Conservation (phyloP, 2,329 filamentous ascomycete genomes). For the Sarocladiaceae sp. region DNA sequence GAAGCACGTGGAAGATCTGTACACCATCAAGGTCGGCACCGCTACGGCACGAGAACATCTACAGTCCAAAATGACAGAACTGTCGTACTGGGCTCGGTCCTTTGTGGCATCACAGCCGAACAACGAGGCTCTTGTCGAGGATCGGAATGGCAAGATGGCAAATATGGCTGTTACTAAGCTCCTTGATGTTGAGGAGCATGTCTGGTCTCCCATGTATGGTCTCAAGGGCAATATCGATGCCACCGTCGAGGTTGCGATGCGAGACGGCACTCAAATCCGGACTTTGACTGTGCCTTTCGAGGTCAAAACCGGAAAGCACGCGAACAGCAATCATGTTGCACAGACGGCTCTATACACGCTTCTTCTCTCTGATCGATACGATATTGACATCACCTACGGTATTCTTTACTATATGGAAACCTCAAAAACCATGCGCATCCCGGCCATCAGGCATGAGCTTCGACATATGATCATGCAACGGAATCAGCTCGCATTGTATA, state of each 20-base stretch:
- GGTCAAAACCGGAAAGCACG: slow-evolving; percentile 87
- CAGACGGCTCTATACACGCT: slow-evolving; percentile 95
- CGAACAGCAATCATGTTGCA: slow-evolving; percentile 77
- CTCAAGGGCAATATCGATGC: slow-evolving; percentile 98
- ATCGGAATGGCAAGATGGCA: slow-evolving; percentile 70
- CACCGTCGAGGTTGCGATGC: slow-evolving; percentile 83
- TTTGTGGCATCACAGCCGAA: slow-evolving; percentile 73
- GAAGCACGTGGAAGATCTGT: slow-evolving; percentile 82
- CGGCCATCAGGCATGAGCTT: slow-evolving; percentile 80
- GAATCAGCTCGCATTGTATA: slow-evolving; percentile 81
- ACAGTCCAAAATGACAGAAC: slow-evolving; percentile 73
- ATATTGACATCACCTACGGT: slow-evolving; percentile 85
- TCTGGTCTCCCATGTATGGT: slow-evolving; percentile 97
- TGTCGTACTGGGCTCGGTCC: slow-evolving; percentile 76
- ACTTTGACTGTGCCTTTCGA: slow-evolving; percentile 88
- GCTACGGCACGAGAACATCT: slow-evolving; percentile 74
- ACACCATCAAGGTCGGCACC: slow-evolving; percentile 75
- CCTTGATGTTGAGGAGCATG: slow-evolving; percentile 93
- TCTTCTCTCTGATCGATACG: slow-evolving; percentile 88
- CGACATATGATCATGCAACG: slow-evolving; percentile 96
- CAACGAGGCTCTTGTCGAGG: slow-evolving; percentile 70
- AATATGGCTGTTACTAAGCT: slow-evolving; percentile 88
- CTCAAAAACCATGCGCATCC: slow-evolving; percentile 79
- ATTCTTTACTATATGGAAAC: slow-evolving; percentile 94
- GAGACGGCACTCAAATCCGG: slow-evolving; percentile 60